Evolutionary conservation across 1,284 basidiomycete species (phyloP), one percentile per base, ranked within the genome.

Genomic region (Ustilago lituana): DNA sequence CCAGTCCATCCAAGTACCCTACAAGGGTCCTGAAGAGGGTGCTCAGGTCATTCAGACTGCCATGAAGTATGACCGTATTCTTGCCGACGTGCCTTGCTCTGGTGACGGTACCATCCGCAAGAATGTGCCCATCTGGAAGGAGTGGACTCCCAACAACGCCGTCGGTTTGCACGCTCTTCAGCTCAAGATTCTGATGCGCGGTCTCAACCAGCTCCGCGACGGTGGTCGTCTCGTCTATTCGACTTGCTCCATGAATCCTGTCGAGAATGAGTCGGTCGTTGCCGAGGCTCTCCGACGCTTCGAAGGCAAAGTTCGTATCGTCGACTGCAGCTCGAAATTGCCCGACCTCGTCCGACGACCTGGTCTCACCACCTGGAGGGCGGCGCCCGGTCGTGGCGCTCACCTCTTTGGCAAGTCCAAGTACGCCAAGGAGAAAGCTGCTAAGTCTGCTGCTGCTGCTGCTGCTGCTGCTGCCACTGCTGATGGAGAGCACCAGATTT

Each of bases 211-310:
- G 84, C 87, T 99, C 39, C 89, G 90, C 70, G 87, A 88, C 4
- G 89, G 90, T 19, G 95, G 95, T 11, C 88, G 92, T 32, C 90
- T 98, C 58, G 94, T 98, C 23, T 98, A 98, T 83, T 98, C 95
- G 4, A 99, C 95, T 0, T 98, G 96, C 82, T 98, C 94, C 1
- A 86, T 98, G 76, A 98, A 98, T 83, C 96, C 95, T 1, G 87
- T 94, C 26, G 96, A 98, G 84, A 98, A 99, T 82, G 96, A 99
- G 83, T 93, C 96, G 8, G 95, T 98, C 59, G 86, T 98, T 27
- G 91, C 92, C 1, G 90, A 91, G 29, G 94, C 79, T 4, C 46
- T 81, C 29, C 70, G 77, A 23, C 73, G 75, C 37, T 65, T 61
- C 45, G 44, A 29, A 47, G 60, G 73, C 89, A 90, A 89, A 15